Evolutionary conservation across 2,329 filamentous ascomycete genomes (phyloP), one percentile per base, ranked within the genome.

Genomic region (Dothiorella sarmentorum): DNA sequence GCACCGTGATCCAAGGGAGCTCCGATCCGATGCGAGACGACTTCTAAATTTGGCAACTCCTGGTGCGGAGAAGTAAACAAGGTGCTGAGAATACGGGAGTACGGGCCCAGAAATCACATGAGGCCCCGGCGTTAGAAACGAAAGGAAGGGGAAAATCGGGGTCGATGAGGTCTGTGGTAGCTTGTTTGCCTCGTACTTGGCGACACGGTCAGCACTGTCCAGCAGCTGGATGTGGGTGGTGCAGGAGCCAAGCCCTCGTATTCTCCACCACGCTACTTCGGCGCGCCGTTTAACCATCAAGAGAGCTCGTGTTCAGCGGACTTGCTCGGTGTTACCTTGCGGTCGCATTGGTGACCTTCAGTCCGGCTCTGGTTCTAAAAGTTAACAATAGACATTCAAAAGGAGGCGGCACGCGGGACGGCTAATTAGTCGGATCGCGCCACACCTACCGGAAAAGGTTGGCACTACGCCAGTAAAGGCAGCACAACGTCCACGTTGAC

Each of bases 221-320:
- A 35, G 47, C 31, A 5, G 47, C n/a, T n/a, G n/a, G 31, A 38
- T 37, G 45, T 51, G 45, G 42, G 45, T 51, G 45, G 45, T 51
- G 47, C 47, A 49, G 29, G 45, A 37, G 47, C 33, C 47, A 38
- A 26, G 47, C 5, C 31, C 49, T 53, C 49, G 49, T 53, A 53
- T 53, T 31, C 11, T 29, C 31, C 17, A 20, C 45, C 45, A 18
- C 27, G 45, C 45, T 35, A 33, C 45, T 49, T 15, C 45, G 45
- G 45, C 33, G 35, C 49, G 49, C 49, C 35, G 47, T 52, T 52
- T 53, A 37, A 3, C 15, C 33, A 15, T 31, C 26, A 52, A 38
- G 10, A 49, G 20, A 33, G 49, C 49, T 53, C 49, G 49, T 53
- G 49, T 53, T 53, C 49, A 26, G 22, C 49, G 49, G 49, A 18